Evolutionary conservation across 2,329 filamentous ascomycete species (phyloP), one percentile per base, ranked within the genome.

Genomic region (Claviceps fusiformis): DNA sequence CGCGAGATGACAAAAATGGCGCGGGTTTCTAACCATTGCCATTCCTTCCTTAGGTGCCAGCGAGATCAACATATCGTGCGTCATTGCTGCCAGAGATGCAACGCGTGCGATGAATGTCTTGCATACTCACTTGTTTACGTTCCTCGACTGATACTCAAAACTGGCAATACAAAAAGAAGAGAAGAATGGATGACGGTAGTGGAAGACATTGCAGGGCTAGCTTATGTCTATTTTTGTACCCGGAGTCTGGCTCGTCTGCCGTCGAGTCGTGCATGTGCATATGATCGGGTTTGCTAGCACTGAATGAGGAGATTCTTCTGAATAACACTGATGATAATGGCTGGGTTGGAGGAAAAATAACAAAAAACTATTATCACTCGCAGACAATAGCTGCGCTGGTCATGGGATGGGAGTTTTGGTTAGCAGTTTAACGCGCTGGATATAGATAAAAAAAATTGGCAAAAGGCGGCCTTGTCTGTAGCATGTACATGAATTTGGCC

Each of bases 31-130:
- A 17, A 50, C 47, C 24, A 9, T 44, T 5, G 27, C 39, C 2
- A 15, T 46, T 29, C 15, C 7, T 2, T 54, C 54, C 54, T 50
- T 59, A 95, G 90, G 91, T 64, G 93, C 93, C 31, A 96, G 91
- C 68, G 93, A 98, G 75, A 98, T 98, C 72, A 98, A 97, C 70
- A 98, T 98, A 58, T 95, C 90, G 11, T 98, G 93, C 67, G 93
- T 98, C 49, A 95, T 98, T 67, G 89, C 95, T 64, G 89, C 89
- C 61, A 78, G 85, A 61, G 90, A 97, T 67, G 91, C 93, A 27
- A 89, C 91, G 62, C 83, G 93, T 62, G 93, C 93, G 37, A 86
- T 98, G 77, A 97, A 95, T 68, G 89, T 97, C 64, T 78, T 98
- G 60, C 93, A 98, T 69, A 97, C 93, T 24, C 92, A 91, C 73